A percentile compares a stretch with the other conserved stretches of the same genome.
These are phyloP conservation scores for Calonectria henricotiae DNA, from an alignment of 2,329 filamentous ascomycete genomes.

Conservation along the genomic window DNA sequence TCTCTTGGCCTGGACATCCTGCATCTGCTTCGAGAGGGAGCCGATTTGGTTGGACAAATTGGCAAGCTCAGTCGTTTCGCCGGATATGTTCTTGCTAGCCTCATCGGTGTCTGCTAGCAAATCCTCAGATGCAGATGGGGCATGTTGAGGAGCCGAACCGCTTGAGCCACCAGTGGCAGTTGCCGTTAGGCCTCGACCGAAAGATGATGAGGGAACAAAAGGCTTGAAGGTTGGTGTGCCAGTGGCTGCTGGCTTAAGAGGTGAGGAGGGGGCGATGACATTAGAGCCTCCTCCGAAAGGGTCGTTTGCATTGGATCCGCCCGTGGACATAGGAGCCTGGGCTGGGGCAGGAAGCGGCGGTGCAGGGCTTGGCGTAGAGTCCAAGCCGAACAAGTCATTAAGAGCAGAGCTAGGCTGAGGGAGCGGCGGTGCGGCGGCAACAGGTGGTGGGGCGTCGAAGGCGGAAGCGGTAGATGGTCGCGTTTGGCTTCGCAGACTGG, in stretches of 20 bases:
- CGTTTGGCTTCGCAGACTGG: conserved; percentile 81
- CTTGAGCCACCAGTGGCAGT: conserved; percentile 76
- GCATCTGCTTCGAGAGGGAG: conserved; percentile 92
- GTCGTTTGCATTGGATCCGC: conserved; percentile 78
- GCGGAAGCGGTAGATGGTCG: conserved; percentile 70
- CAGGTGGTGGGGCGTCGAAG: conserved; percentile 66
- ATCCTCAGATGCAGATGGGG: conserved; percentile 79
- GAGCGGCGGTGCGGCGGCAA: conserved; percentile 58
- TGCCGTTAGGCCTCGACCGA: conserved; percentile 88
- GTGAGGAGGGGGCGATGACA: conserved; percentile 69
- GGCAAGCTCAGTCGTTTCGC: conserved; percentile 92
- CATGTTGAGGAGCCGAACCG: conserved; percentile 52
- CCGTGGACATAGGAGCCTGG: conserved; percentile 79
- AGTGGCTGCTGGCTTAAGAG: conserved; percentile 66
- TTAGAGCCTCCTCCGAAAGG: conserved; percentile 73
- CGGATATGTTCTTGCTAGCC: conserved; percentile 88
- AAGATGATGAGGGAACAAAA: conserved; percentile 92
- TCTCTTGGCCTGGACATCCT: conserved; percentile 90
- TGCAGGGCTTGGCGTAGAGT: conserved; percentile 67
- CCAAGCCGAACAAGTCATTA: conserved; percentile 94
- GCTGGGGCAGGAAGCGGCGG: conserved; percentile 68
- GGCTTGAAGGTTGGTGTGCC: conserved; percentile 81
- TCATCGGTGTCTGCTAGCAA: conserved; percentile 94
- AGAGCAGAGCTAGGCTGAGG: conserved; percentile 83
- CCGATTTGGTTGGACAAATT: conserved; percentile 97